These are phyloP conservation scores for Coemansia sp. DNA, from an alignment of 192 early-diverging fungal genomes.

Conservation along the genomic window DNA sequence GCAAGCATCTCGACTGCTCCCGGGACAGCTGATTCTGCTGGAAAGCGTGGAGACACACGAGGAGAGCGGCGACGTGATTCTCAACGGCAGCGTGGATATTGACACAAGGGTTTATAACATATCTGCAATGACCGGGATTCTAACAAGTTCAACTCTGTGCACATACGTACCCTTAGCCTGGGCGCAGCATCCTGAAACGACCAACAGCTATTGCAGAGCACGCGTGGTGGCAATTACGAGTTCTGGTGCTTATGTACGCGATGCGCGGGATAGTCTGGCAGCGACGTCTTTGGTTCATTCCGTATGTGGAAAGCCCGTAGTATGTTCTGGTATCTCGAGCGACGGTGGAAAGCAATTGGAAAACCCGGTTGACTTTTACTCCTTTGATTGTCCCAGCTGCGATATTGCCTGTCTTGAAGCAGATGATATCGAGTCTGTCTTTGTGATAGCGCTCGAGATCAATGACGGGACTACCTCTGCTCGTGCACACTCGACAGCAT, in stretches of 20 bases:
- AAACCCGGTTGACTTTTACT: conserved; percentile 22
- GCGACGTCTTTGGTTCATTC: conserved; percentile 42
- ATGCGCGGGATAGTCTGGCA: conserved; percentile 32
- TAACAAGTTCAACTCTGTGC: conserved; percentile 32
- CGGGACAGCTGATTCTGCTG: conserved; percentile 47
- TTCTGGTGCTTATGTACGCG: conserved; percentile 14
- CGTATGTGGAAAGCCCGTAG: conserved; percentile 15
- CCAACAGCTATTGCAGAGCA: conserved; percentile 27
- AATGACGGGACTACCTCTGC: conserved; percentile 36
- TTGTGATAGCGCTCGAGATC: conserved; percentile 13
- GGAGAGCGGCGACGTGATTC: conserved; percentile 30
- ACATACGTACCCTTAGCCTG: conserved; percentile 14
- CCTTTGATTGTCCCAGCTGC: conserved; percentile 34
- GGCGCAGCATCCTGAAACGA: neutral
- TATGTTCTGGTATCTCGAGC: neutral
- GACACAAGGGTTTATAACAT: conserved; percentile 23
- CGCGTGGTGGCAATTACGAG: conserved; percentile 15
- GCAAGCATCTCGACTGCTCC: conserved; percentile 28
- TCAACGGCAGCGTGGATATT: conserved; percentile 35
- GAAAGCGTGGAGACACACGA: conserved; percentile 23
- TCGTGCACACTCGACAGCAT: conserved; percentile 3
- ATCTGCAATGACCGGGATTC: conserved; percentile 28
- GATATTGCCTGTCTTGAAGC: neutral
- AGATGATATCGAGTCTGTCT: conserved; percentile 22
- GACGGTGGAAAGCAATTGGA: conserved; percentile 17